These are phyloP conservation scores for Wickerhamomyces mucosus DNA, from an alignment of 805 yeast genomes.

Conservation along the genomic window DNA sequence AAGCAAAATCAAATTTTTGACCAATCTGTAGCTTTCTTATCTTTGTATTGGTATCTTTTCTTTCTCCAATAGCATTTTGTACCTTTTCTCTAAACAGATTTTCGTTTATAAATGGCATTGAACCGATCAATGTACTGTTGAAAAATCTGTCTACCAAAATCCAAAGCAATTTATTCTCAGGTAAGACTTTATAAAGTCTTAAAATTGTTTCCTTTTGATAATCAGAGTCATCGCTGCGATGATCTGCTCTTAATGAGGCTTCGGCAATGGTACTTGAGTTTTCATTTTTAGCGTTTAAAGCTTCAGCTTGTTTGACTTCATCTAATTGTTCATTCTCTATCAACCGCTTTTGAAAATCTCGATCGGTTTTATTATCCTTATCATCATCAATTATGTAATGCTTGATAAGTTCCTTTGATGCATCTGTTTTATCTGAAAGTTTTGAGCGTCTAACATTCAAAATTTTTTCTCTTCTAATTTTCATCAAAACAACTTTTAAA, in stretches of 20 bases:
- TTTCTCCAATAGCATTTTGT: slow-evolving; percentile 7
- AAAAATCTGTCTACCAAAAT: slow-evolving; percentile 15
- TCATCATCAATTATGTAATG: slow-evolving; percentile 15
- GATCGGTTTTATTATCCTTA: slow-evolving; percentile 13
- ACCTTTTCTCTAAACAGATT: slow-evolving; percentile 8
- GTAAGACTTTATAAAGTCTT: slow-evolving; percentile 14
- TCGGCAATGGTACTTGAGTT: too few species aligned
- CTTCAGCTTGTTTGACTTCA: slow-evolving; percentile 20
- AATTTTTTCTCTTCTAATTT: slow-evolving; percentile 21
- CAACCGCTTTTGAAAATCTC: slow-evolving; percentile 23
- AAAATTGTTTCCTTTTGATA: slow-evolving; percentile 13
- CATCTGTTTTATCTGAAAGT: slow-evolving; percentile 1
- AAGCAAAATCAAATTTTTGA: slow-evolving; percentile 19
- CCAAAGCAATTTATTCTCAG: slow-evolving; percentile 16
- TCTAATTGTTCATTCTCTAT: slow-evolving; percentile 29
- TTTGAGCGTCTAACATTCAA: slow-evolving; percentile 3
- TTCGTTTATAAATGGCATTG: slow-evolving; percentile 20
- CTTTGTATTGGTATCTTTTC: slow-evolving; percentile 5
- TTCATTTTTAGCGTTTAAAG: too few species aligned
- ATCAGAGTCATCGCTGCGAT: slow-evolving; percentile 8
- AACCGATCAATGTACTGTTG: slow-evolving; percentile 10
- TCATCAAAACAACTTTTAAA: slow-evolving; percentile 16
- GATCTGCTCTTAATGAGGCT: too few species aligned
- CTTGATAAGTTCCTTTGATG: slow-evolving; percentile 11
- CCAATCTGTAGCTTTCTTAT: slow-evolving; percentile 6